A percentile compares a stretch with the other conserved stretches of the same genome.
Conservation (phyloP, 106 monocot species). For the Allium sativum region DNA sequence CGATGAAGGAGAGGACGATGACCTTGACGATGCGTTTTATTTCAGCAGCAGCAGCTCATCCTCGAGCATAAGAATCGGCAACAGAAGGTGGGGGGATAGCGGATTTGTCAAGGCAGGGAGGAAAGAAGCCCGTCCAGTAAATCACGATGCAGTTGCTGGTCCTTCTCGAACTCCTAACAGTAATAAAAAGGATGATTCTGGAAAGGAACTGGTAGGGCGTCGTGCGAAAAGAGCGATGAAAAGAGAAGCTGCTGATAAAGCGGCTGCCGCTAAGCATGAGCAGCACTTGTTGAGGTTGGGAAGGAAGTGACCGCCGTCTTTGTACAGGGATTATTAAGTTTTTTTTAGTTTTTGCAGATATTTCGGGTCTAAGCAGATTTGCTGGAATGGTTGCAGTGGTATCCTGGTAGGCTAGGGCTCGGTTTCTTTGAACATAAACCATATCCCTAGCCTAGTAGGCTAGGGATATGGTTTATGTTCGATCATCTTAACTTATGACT, state of each 20-base stretch:
- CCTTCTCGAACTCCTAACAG: constrained; percentile 30
- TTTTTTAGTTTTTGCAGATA: too few relatives aligned
- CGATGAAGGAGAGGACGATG: constrained; percentile 31
- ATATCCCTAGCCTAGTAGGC: too few relatives aligned
- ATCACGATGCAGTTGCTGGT: constrained; percentile 26
- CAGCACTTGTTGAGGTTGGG: constrained; percentile 41
- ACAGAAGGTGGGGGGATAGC: constrained; percentile 86
- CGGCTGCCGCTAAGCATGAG: constrained; percentile 51
- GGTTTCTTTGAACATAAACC: too few relatives aligned
- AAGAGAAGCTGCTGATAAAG: constrained; percentile 63
- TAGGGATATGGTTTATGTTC: too few relatives aligned
- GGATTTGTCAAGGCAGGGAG: constrained; percentile 76
- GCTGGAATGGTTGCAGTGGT: too few relatives aligned
- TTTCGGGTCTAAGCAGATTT: too few relatives aligned
- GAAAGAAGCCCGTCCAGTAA: constrained; percentile 69
- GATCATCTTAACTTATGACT: too few relatives aligned
- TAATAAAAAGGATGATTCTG: constrained; percentile 29
- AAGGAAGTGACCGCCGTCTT: constrained; percentile 16
- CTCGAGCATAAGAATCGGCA: constrained; percentile 61
- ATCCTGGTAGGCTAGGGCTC: too few relatives aligned
- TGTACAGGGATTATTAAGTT: too few relatives aligned
- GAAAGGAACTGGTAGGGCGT: constrained; percentile 23
- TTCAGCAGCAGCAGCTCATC: constrained; percentile 19
- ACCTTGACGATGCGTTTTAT: constrained; percentile 44
- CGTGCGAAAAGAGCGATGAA: constrained; percentile 60